phyloP scores from a whole-genome alignment of 306 rosid genomes.

The Fragaria ananassa region DNA sequence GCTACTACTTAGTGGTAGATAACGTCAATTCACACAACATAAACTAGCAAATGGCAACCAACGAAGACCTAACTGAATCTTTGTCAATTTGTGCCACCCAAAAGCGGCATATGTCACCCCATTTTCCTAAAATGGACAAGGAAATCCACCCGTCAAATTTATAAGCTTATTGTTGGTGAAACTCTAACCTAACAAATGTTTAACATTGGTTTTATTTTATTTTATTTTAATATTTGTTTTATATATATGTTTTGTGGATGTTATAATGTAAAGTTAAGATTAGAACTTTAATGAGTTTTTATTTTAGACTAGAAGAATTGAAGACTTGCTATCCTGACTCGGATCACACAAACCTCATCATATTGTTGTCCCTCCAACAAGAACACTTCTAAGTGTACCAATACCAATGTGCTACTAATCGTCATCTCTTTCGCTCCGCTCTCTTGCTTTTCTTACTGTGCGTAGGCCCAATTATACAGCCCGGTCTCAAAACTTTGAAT shows the following conservation, averaged over 20 bases:
- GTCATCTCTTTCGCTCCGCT: neutral
- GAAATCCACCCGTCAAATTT: neutral
- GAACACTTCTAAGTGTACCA: neutral
- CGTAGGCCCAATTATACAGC: neutral
- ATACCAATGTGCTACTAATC: neutral
- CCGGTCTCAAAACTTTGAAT: neutral
- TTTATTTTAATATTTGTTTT: too few species aligned
- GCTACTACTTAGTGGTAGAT: neutral
- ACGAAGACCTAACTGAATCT: conserved; percentile 5
- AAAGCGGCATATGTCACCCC: conserved; percentile 1
- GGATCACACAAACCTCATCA: neutral
- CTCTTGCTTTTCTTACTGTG: neutral
- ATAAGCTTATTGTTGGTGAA: neutral
- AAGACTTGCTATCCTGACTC: neutral
- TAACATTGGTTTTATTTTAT: neutral
- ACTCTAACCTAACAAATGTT: neutral
- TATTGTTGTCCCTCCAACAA: neutral
- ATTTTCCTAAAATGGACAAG: neutral
- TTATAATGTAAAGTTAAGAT: neutral
- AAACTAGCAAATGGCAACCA: neutral
- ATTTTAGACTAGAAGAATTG: neutral
- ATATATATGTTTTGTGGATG: neutral
- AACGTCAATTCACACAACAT: neutral
- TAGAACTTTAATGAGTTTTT: neutral
- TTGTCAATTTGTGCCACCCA: neutral